Evolutionary conservation across 2,329 filamentous ascomycete genomes (phyloP), one percentile per base, ranked within the genome.

Genomic region (Aureobasidium zeae): DNA sequence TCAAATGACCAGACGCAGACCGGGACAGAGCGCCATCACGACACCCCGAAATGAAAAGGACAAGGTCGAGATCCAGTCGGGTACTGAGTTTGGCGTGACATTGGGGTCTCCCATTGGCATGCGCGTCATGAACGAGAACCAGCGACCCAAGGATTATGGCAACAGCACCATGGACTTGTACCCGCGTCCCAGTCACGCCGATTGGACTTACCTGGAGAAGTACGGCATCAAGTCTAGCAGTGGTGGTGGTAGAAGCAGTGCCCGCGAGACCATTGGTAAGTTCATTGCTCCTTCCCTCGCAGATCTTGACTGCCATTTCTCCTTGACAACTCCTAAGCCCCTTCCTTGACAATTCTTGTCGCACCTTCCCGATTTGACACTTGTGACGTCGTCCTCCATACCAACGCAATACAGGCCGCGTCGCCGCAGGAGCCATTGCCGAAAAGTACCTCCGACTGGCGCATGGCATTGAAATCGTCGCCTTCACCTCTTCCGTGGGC

Each of bases 191-290:
- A 86, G 80, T 61, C 91, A 96, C 66, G 89, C 91, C 48, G 89
- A 96, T 67, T 95, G 83, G 77, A 96, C 91, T 48, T 96, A 96
- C 68, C 73, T 94, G 49, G 85, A 94, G 64, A 96, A 96, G 69
- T 98, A 98, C 63, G 89, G 89, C 46, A 80, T 93, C 54, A 93
- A 93, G 71, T 87, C 91, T 26, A 85, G 79, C 61, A 87, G 81
- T 49, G 89, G 91, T 47, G 89, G 91, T 54, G 89, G 91, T 43
- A 76, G 91, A 50, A 88, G 83, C 61, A 88, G 82, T 61, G 91
- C 91, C n/a, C 74, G 89, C 52, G 89, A 96, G 73, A 96, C 89
- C 9, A 94, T 96, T 59, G 86, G 83, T 76, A 59, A 44, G 56
- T 34, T 12, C 12, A 22, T 5, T 3, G 11, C 13, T 3, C 16